These are phyloP conservation scores for Globisporangium acanthophoron DNA, from an alignment of 352 stramenopile species.

Conservation along the genomic window DNA sequence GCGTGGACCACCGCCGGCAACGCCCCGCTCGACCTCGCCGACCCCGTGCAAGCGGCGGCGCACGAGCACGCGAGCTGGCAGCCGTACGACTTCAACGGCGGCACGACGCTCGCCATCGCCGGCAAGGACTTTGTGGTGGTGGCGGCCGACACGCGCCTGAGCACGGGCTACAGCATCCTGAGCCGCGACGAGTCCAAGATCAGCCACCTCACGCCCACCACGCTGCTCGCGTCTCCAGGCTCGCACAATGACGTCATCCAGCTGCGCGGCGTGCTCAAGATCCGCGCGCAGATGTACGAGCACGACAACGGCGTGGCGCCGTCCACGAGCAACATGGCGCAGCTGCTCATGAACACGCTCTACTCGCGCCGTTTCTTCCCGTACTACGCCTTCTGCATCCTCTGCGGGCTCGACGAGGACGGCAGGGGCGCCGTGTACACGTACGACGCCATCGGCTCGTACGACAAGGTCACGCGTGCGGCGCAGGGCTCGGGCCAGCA, in stretches of 20 bases:
- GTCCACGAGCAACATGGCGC: conserved; percentile 89
- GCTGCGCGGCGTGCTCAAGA: conserved; percentile 71
- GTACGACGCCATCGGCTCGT: conserved; percentile 97
- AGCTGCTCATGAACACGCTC: conserved; percentile 97
- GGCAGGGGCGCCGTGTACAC: conserved; percentile 96
- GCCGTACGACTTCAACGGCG: conserved; percentile 85
- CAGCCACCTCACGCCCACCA: conserved; percentile 60
- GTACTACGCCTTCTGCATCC: conserved; percentile 99
- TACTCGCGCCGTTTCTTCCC: conserved; percentile 99
- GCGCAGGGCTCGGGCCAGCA: conserved; percentile 91
- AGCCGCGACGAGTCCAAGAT: conserved; percentile 93
- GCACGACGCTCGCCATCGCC: conserved; percentile 89
- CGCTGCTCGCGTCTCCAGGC: conserved; percentile 68
- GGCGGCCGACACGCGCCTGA: conserved; percentile 94
- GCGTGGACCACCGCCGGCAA: conserved; percentile 64
- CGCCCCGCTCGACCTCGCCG: conserved; percentile 31
- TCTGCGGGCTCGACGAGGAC: conserved; percentile 95
- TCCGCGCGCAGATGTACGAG: conserved; percentile 84
- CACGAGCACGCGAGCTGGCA: conserved; percentile 59
- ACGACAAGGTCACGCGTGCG: conserved; percentile 70
- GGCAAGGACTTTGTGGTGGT: conserved; percentile 96
- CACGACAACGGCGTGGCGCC: conserved; percentile 96
- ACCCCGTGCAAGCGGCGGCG: conserved; percentile 23
- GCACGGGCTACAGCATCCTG: conserved; percentile 96
- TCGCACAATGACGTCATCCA: conserved; percentile 88